A percentile compares a stretch with the other conserved stretches of the same genome.
These are phyloP conservation scores for Xylariales sp. DNA, from an alignment of 2,329 filamentous ascomycete species.

Conservation along the genomic window DNA sequence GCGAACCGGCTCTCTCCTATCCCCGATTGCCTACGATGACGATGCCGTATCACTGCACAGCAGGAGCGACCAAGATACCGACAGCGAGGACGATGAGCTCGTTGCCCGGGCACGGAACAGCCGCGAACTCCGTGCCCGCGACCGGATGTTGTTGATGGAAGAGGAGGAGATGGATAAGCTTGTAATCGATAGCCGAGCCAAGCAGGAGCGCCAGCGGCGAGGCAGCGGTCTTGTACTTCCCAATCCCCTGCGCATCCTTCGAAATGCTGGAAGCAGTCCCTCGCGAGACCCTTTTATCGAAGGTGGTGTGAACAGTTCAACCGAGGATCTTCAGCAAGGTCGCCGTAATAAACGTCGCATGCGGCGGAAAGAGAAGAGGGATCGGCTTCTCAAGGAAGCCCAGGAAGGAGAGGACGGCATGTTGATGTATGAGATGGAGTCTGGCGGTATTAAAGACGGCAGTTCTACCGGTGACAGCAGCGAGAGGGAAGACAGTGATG, in stretches of 20 bases:
- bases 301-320: conserved; percentile 33
- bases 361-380: conserved; percentile 49
- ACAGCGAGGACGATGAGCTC: conserved; percentile 71
- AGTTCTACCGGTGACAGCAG: conserved; percentile 60
- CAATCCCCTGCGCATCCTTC: conserved; percentile 41
- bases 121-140: conserved; percentile 64
- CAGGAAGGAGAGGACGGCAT: conserved; percentile 65
- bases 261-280: conserved; percentile 29
- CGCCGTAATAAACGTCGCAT: conserved; percentile 45
- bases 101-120: conserved; percentile 63
- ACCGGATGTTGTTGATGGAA: conserved; percentile 67
- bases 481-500: conserved; percentile 55
- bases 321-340: conserved; percentile 44
- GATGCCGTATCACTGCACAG: conserved; percentile 64
- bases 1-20: conserved; percentile 42
- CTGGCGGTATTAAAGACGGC: conserved; percentile 66
- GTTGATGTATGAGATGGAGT: conserved; percentile 75
- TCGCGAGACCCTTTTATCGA: conserved; percentile 2
- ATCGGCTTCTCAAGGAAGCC: conserved; percentile 47
- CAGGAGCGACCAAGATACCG: conserved; percentile 68
- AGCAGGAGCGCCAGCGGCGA: conserved; percentile 37
- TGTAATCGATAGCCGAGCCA: conserved; percentile 46
- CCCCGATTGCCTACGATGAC: conserved; percentile 61
- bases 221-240: conserved; percentile 46
- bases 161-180: conserved; percentile 67